A percentile compares a stretch with the other conserved stretches of the same genome.
These are phyloP conservation scores for Atkinsonella texensis DNA, from an alignment of 2,329 filamentous ascomycete species.

Conservation along the genomic window DNA sequence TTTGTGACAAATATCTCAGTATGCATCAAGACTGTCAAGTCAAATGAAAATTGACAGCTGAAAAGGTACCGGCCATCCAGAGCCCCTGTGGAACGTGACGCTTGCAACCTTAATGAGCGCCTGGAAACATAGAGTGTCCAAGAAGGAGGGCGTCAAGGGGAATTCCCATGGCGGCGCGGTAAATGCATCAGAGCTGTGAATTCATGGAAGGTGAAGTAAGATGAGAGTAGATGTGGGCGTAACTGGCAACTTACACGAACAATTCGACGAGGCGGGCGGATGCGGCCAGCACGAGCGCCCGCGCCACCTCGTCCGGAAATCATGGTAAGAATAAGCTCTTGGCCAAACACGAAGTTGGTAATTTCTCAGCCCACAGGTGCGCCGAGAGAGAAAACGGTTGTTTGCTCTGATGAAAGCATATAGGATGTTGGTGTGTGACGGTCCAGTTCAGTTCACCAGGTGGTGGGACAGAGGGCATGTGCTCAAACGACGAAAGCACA, in stretches of 20 bases:
- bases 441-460: background rate
- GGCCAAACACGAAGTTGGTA: background rate
- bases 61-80: background rate
- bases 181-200: background rate
- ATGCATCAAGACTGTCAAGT: background rate
- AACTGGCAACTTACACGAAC: conserved; percentile 24
- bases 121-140: background rate
- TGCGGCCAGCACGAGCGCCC: conserved; percentile 26
- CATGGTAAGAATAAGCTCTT: conserved; percentile 19
- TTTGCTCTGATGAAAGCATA: background rate
- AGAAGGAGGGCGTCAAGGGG: background rate
- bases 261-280: conserved; percentile 31
- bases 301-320: conserved; percentile 37
- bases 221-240: background rate
- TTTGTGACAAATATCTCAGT: background rate
- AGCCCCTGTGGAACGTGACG: background rate
- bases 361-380: background rate
- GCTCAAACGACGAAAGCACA: background rate
- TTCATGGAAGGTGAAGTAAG: background rate
- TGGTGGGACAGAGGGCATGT: background rate
- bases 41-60: background rate
- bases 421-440: background rate
- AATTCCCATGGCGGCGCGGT: background rate
- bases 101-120: background rate
- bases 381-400: background rate